phyloP scores from a whole-genome alignment of 2,329 filamentous ascomycete species.

The Ciborinia camelliae region DNA sequence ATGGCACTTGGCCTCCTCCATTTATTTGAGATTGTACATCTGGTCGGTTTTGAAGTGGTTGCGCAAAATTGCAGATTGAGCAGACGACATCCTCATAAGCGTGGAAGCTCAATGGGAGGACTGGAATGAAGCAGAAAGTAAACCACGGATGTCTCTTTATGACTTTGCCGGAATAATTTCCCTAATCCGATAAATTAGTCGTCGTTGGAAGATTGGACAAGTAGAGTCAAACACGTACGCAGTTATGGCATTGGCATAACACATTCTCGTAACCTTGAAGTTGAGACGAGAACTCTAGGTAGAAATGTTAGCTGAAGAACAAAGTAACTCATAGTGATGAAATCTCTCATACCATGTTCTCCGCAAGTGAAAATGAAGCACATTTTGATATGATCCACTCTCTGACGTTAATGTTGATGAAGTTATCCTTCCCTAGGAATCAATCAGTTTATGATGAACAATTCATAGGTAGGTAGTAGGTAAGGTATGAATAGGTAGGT shows the following conservation, averaged over 20 bases:
- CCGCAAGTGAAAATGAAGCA: conserved; percentile 32
- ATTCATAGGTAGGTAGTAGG: too few relatives aligned
- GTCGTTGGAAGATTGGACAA: neutral
- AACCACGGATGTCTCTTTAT: conserved; percentile 69
- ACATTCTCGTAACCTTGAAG: conserved; percentile 57
- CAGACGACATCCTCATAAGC: conserved; percentile 69
- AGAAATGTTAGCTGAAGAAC: conserved; percentile 22
- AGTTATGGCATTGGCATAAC: conserved; percentile 62
- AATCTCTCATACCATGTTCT: conserved; percentile 34
- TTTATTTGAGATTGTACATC: conserved; percentile 34
- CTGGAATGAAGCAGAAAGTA: conserved; percentile 73
- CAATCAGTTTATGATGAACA: conserved; percentile 1
- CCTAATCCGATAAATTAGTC: conserved; percentile 35
- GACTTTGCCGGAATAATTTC: conserved; percentile 59
- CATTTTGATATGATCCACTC: conserved; percentile 16
- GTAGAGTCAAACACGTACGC: conserved; percentile 37
- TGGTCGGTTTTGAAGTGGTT: conserved; percentile 52
- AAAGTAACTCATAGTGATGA: neutral
- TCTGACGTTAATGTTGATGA: conserved; percentile 5
- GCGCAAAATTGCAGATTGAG: conserved; percentile 72
- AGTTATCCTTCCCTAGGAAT: neutral
- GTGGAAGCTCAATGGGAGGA: conserved; percentile 67
- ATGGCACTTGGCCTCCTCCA: conserved; percentile 32
- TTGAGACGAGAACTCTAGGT: conserved; percentile 36
- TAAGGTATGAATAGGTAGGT: neutral